Base-by-base conservation (phyloP, 768 basidiomycete genomes). In the Suillus decipiens region DNA sequence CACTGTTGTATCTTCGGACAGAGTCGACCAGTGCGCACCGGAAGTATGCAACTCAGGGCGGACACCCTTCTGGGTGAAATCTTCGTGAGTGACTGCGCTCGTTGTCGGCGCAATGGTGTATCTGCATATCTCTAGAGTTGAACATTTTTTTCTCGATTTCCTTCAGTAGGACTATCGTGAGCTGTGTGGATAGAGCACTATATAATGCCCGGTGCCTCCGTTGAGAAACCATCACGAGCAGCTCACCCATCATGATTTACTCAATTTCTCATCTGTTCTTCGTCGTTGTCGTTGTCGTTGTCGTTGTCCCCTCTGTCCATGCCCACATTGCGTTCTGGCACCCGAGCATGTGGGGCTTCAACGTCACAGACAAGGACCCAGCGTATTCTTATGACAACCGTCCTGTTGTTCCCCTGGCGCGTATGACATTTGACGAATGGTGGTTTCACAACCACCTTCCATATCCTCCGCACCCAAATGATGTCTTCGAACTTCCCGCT, bases 271-370 rank as follows among this genome's bases (percentile, higher is more conserved):
- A 39, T 24, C 37, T 48, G 22, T 28, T 60, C 62, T 41, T 28
- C 60, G 47, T 42, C 28, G 19, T 39, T 19, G 14, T 37, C 33
- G 24, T 14, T 2, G 63, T 48, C 19, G 51, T 14, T 2, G 63
- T 48, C 19, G 51, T 53, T 7, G 31, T 34, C 19, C 48, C 47
- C 41, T 43, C 33, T 64, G 51, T 60, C 7, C 17, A 43, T 34
- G 62, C 57, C 22, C 62, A 63, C 58, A 63, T 63, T 59, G 73
- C 69, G 2, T 51, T 79, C 2, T 79, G 68, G 68, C 68, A 76
- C 50, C 67, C 70, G 0, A 69, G 70, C 53, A 80, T 79, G 75
- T 80, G 64, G 59, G 79, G 79, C 3, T 80, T 77, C 71, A 79
- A 80, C 63, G 72, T 75, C 7, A 74, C 74, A 14, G 66, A 63